Evolutionary conservation across 257 asterid genomes (phyloP).

Genomic region (Solanum peruvianum): DNA sequence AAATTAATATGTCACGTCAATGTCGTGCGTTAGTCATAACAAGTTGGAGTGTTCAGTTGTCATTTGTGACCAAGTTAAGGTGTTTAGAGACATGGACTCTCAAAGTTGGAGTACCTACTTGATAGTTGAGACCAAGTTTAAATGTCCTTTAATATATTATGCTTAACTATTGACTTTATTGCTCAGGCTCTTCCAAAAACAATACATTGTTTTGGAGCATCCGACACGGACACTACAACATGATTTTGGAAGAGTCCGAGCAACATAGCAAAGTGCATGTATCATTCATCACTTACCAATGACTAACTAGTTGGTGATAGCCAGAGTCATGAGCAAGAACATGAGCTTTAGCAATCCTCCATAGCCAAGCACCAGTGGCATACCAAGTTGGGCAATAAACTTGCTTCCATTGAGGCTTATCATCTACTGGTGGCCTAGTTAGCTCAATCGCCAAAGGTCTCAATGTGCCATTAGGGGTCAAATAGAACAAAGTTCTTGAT

Average conservation of each 20-base stretch:
- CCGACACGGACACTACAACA: neutral
- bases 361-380: slow-evolving; percentile 59
- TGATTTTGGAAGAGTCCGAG: neutral
- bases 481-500: slow-evolving; percentile 62
- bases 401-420: slow-evolving; percentile 56
- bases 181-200: neutral
- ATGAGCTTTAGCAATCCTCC: slow-evolving; percentile 71
- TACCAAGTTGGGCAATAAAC: slow-evolving; percentile 34
- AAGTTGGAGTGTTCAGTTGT: neutral
- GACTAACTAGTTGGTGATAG: slow-evolving; percentile 60
- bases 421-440: slow-evolving; percentile 45
- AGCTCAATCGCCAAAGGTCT: slow-evolving; percentile 71
- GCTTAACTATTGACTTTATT: neutral
- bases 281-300: slow-evolving; percentile 34
- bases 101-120: neutral
- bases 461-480: slow-evolving; percentile 32
- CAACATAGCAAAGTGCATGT: neutral
- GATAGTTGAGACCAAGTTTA: neutral
- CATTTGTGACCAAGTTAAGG: neutral
- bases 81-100: neutral
- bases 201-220: neutral
- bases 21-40: fast-evolving
- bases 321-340: slow-evolving; percentile 72
- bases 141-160: neutral
- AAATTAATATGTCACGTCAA: no score